Evolutionary conservation across 306 rosid genomes (phyloP).

Genomic region (Castanospermum australe): DNA sequence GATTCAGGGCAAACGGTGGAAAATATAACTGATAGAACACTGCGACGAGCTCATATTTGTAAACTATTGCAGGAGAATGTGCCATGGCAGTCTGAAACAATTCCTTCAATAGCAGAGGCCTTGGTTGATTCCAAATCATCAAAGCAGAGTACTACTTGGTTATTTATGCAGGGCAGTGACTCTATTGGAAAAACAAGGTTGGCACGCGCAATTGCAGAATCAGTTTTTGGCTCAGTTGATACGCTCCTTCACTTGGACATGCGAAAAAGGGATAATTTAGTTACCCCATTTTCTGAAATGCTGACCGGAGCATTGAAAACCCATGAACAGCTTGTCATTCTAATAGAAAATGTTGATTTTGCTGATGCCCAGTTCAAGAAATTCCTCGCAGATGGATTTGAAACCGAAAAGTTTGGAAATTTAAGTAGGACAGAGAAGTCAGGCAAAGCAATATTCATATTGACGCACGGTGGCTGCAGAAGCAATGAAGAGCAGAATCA

Average conservation of each 20-base stretch:
- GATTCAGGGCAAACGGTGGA: constrained; percentile 45
- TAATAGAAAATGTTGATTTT: constrained; percentile 65
- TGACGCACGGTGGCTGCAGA: constrained; percentile 39
- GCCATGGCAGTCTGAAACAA: constrained; percentile 88
- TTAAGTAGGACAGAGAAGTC: constrained; percentile 21
- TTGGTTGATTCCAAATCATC: constrained; percentile 50
- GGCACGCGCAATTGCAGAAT: constrained; percentile 75
- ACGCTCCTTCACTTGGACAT: constrained; percentile 51
- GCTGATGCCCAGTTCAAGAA: constrained; percentile 71
- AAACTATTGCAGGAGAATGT: constrained; percentile 81
- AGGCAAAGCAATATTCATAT: constrained; percentile 54
- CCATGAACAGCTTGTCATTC: constrained; percentile 56
- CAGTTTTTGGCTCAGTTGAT: constrained; percentile 66
- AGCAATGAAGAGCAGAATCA: constrained; percentile 33
- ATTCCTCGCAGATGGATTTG: constrained; percentile 57
- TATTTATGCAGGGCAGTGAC: constrained; percentile 78
- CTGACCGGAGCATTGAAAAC: constrained; percentile 48
- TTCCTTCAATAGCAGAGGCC: constrained; percentile 72
- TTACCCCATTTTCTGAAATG: constrained; percentile 36
- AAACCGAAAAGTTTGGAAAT: constrained; percentile 48
- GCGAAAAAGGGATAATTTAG: constrained; percentile 33
- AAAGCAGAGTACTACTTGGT: constrained; percentile 55
- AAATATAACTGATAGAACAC: constrained; percentile 46
- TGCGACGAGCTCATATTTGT: constrained; percentile 55
- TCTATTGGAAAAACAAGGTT: constrained; percentile 68